Evolutionary conservation across 2,329 filamentous ascomycete genomes (phyloP).

Genomic region (Penicillium olsonii): DNA sequence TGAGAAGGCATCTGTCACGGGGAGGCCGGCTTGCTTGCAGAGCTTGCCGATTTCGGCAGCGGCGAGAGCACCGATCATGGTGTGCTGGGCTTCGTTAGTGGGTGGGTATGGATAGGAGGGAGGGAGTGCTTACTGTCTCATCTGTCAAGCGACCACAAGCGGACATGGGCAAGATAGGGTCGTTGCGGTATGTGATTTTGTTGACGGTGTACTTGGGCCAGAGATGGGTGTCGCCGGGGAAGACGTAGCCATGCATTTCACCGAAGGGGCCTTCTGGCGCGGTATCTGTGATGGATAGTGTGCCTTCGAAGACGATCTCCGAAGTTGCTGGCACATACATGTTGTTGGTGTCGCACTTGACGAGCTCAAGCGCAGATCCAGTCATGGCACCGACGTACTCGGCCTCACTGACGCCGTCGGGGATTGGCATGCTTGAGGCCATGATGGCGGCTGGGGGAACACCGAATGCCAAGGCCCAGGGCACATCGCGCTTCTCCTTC

Average conservation of each 20-base stretch:
- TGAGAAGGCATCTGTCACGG: constrained; percentile 47
- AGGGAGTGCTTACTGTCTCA: constrained; percentile 42
- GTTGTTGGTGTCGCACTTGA: constrained; percentile 56
- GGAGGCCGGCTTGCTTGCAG: constrained; percentile 41
- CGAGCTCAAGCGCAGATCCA: constrained; percentile 49
- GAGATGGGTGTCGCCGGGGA: constrained; percentile 42
- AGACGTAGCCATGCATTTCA: constrained; percentile 51
- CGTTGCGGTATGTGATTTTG: constrained; percentile 50
- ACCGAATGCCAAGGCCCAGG: constrained; percentile 52
- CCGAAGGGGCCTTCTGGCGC: constrained; percentile 54
- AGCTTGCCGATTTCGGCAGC: constrained; percentile 46
- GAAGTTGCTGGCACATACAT: constrained; percentile 52
- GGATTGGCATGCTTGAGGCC: constrained; percentile 52
- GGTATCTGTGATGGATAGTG: constrained; percentile 47
- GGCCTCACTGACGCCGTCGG: constrained; percentile 51
- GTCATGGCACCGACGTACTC: constrained; percentile 53
- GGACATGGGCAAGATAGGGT: constrained; percentile 52
- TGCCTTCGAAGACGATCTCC: constrained; percentile 57
- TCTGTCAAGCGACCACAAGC: constrained; percentile 47
- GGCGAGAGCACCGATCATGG: constrained; percentile 46
- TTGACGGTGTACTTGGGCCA: constrained; percentile 49
- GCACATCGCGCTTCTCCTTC: constrained; percentile 47
- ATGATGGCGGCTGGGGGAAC: constrained; percentile 54
- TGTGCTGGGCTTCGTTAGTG: constrained; percentile 27
- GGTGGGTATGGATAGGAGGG: not conserved